Base-by-base conservation (phyloP, 441 rosid species). In the Jatropha podagrica region DNA sequence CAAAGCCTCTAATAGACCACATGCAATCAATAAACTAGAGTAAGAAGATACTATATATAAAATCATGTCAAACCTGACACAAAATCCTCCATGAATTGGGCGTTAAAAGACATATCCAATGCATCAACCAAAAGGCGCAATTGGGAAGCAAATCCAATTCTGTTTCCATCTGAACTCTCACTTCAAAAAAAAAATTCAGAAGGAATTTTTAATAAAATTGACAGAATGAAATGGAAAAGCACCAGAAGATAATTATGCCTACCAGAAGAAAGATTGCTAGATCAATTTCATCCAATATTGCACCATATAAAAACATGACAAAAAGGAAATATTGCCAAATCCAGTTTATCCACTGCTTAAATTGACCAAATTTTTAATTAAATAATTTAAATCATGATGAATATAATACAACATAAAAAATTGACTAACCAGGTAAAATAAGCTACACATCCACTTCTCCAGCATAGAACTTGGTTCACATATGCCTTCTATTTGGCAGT, bases 81-180 rank as follows among this genome's bases (percentile, higher is more conserved):
- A 74, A 91, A 94, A 86, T 96, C 99, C 82, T 92, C 99, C 89
- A 94, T 85, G 80, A 96, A 96, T 79, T 91, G 96, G 77, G 93
- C 93, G 74, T 87, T 76, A 75, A 88, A 90, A 68, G 99, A 88
- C 84, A 77, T 79, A 78, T 86, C 85, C 83, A 92, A 79, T 20
- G 98, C 92, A 76, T 88, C 90, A 78, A 96, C 86, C 86, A 96
- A 84, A 86, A 90, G 87, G 71, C 71, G 80, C 85, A 94, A 88
- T 72, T 94, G 99, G 48, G 98, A 91, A 79, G 97, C 87, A 81
- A 94, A 96, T 72, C 98, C 95, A 76, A 84, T 75, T 80, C 85
- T 86, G 67, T 83, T 87, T 65, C 86, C 92, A 78, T 84, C 92
- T 38, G 88, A 79, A 78, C 82, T 83, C 77, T 89, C 89, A 40